Percentiles rank a stretch among this genome's conserved stretches.
phyloP scores from a whole-genome alignment of 768 basidiomycete genomes.

The Pleurotus cornucopiae region DNA sequence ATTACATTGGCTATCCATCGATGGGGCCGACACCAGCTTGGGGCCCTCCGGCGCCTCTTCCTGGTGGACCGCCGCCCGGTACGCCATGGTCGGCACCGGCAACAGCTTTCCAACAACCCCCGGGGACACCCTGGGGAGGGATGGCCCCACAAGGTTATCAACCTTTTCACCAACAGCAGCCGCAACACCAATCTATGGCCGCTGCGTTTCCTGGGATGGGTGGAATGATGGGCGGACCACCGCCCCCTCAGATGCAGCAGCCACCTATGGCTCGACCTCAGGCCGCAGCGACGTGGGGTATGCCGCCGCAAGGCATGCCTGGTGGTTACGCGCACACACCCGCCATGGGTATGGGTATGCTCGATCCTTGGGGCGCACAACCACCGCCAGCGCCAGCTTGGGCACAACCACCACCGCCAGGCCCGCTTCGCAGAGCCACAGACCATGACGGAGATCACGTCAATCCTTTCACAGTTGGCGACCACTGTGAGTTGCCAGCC shows the following conservation, averaged over 20 bases:
- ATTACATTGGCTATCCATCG: constrained; percentile 28
- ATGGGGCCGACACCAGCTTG: constrained; percentile 14
- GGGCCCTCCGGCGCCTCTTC: constrained; percentile 11
- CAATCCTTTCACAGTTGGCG: constrained; percentile 26
- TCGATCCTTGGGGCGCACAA: constrained; percentile 1
- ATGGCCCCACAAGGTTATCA: constrained; percentile 12
- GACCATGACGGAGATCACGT: constrained; percentile 20
- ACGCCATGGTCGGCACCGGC: constrained; percentile 1
- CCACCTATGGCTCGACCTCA: constrained; percentile 8
- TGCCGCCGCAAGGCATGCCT: constrained; percentile 1
- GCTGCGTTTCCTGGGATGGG: constrained; percentile 5
- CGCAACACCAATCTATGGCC: constrained; percentile 4
- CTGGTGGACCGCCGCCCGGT: constrained; percentile 10
- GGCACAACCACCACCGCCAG: constrained; percentile 6
- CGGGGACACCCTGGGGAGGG: constrained; percentile 12
- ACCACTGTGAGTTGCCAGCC: constrained; percentile 23
- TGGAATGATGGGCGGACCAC: neutral
- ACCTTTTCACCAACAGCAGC: constrained; percentile 11
- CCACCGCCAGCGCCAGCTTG: constrained; percentile 4
- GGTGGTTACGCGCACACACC: constrained; percentile 7
- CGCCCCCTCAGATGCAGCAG: neutral
- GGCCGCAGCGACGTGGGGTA: constrained; percentile 1
- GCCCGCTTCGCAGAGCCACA: constrained; percentile 11
- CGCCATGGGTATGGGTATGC: neutral
- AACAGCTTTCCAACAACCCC: constrained; percentile 14